Percentiles rank a stretch among this genome's conserved stretches.
Evolutionary conservation across 768 basidiomycete species (phyloP).

Genomic region (Tulasnella sp.): DNA sequence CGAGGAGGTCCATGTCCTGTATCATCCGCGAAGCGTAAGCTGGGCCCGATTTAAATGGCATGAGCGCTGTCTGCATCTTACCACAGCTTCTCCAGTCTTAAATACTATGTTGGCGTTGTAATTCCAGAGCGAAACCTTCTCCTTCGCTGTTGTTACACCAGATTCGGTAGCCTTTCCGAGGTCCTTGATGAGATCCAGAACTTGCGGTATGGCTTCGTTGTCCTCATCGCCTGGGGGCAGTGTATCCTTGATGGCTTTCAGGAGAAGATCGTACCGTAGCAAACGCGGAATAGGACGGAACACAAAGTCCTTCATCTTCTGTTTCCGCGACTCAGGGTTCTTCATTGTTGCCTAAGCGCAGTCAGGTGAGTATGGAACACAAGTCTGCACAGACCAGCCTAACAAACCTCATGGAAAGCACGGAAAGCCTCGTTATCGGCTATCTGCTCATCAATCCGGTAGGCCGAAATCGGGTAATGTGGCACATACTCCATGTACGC

Average conservation of each 20-base stretch:
- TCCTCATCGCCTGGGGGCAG: constrained; percentile 71
- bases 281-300: constrained; percentile 85
- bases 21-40: background rate
- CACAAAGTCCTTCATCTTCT: constrained; percentile 90
- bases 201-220: constrained; percentile 66
- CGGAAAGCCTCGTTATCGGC: constrained; percentile 72
- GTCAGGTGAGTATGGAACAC: constrained; percentile 6
- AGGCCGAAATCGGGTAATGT: constrained; percentile 87
- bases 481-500: constrained; percentile 89
- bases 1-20: constrained; percentile 80
- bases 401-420: constrained; percentile 67
- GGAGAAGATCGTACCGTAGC: constrained; percentile 75
- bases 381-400: constrained; percentile 21
- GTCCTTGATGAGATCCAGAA: constrained; percentile 76
- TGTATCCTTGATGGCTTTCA: constrained; percentile 71
- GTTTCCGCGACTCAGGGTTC: constrained; percentile 65
- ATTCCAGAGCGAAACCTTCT: constrained; percentile 83
- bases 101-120: constrained; percentile 71
- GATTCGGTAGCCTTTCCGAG: constrained; percentile 82
- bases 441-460: constrained; percentile 81
- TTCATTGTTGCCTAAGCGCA: constrained; percentile 26
- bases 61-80: constrained; percentile 24
- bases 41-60: background rate
- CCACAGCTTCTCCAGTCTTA: constrained; percentile 65
- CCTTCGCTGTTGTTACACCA: constrained; percentile 73